A percentile compares a stretch with the other conserved stretches of the same genome.
These are phyloP conservation scores for Passiflora organensis DNA, from an alignment of 345 rosid species.

Conservation along the genomic window DNA sequence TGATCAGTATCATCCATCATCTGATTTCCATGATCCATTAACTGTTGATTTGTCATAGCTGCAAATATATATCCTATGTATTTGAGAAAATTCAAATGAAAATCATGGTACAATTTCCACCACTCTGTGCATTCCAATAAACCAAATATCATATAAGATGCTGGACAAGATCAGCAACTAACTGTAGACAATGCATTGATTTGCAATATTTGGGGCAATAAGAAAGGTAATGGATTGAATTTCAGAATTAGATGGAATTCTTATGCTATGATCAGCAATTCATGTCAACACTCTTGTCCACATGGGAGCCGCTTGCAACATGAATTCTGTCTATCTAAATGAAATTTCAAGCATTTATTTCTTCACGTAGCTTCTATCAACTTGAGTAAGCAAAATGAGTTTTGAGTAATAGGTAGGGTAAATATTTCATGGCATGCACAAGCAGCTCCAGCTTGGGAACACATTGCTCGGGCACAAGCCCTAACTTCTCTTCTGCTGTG, in stretches of 20 bases:
- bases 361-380: no score
- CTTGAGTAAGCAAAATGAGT: no score
- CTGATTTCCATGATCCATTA: constrained; percentile 58
- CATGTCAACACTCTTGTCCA: not conserved
- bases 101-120: not conserved
- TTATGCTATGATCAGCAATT: not conserved
- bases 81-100: constrained; percentile 10
- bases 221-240: no score
- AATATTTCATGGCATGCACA: no score
- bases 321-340: not conserved
- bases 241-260: no score
- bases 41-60: constrained; percentile 86
- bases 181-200: not conserved
- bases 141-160: not conserved
- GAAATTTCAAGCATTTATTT: no score
- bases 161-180: not conserved
- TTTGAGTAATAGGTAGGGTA: no score
- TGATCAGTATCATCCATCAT: constrained; percentile 97
- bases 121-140: not conserved
- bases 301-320: not conserved
- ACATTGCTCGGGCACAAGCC: no score
- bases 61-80: constrained; percentile 18
- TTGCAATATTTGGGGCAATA: no score
- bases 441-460: no score
- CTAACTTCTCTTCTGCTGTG: not conserved